Conservation (phyloP, 805 yeast species). For the Candida hungchunana region DNA sequence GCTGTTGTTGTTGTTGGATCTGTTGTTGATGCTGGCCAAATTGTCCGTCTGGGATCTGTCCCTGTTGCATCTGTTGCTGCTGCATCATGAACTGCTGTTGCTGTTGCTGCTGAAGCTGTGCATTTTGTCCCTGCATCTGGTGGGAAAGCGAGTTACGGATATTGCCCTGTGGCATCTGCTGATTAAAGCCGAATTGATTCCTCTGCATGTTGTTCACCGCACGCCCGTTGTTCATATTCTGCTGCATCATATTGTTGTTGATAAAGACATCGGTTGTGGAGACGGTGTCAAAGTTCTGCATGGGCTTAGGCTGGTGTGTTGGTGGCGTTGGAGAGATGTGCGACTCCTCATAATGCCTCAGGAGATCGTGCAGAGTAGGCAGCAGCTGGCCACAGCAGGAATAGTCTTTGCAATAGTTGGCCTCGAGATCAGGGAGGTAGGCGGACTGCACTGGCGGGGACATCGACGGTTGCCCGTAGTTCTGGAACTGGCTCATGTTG, state of each 20-base stretch:
- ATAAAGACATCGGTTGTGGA: conserved; percentile 91
- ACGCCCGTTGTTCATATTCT: too few species aligned
- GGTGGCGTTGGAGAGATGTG: conserved; percentile 72
- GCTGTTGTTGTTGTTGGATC: conserved; percentile 24
- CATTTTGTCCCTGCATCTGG: conserved; percentile 10
- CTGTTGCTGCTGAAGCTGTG: conserved; percentile 9
- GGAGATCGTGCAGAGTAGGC: conserved; percentile 89
- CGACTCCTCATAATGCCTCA: conserved; percentile 94
- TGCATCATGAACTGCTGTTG: conserved; percentile 13
- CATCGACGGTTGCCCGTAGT: conserved; percentile 19
- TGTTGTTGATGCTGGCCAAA: conserved; percentile 21
- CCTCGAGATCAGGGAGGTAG: conserved; percentile 88
- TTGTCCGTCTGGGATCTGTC: conserved; percentile 17
- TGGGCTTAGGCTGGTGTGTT: conserved; percentile 40
- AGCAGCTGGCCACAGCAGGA: conserved; percentile 90
- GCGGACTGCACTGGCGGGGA: conserved; percentile 70
- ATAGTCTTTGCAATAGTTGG: conserved; percentile 94
- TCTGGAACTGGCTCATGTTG: conserved; percentile 15
- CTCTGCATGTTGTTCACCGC: conserved; percentile 1
- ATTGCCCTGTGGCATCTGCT: conserved; percentile 11
- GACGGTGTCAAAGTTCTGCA: conserved; percentile 79
- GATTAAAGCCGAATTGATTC: conserved; percentile 21
- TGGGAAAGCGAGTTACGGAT: conserved; percentile 15
- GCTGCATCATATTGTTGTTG: conserved; percentile 35
- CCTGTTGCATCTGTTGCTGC: conserved; percentile 12